These are phyloP conservation scores for Suillus clintonianus DNA, from an alignment of 768 basidiomycete species.

Conservation along the genomic window DNA sequence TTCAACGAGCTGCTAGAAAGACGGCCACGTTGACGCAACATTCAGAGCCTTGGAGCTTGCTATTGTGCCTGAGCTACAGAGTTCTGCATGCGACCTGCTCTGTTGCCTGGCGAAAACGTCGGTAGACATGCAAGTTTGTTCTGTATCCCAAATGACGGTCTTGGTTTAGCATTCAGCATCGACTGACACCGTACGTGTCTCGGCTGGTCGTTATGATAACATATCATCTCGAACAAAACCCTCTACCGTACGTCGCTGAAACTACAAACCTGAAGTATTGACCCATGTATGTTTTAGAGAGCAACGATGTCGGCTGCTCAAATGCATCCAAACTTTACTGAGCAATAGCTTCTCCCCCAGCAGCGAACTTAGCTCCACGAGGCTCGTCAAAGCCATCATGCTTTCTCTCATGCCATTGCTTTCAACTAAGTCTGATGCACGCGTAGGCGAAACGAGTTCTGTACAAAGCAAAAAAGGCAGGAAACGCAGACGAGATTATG, in stretches of 20 bases:
- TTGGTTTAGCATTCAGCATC: conserved; percentile 47
- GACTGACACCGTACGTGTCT: conserved; percentile 57
- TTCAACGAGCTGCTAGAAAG: conserved; percentile 11
- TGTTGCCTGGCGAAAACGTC: conserved; percentile 51
- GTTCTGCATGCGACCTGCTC: conserved; percentile 47
- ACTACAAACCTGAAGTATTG: not conserved
- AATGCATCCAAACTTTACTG: conserved; percentile 45
- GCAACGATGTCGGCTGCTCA: conserved; percentile 47
- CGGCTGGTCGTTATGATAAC: conserved; percentile 53
- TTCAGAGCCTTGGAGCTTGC: conserved; percentile 55
- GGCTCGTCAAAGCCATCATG: conserved; percentile 57
- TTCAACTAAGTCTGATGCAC: conserved; percentile 36
- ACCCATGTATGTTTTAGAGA: conserved; percentile 24
- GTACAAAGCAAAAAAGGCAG: conserved; percentile 54
- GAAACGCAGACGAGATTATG: conserved; percentile 69
- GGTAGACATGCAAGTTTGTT: not conserved
- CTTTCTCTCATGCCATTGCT: conserved; percentile 51
- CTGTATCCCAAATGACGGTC: not conserved
- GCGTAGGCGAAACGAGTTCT: conserved; percentile 19
- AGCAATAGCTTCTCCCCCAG: conserved; percentile 45
- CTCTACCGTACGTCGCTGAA: conserved; percentile 43
- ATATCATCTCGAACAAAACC: conserved; percentile 63
- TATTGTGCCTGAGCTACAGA: conserved; percentile 42
- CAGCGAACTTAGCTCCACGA: conserved; percentile 48
- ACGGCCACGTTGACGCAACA: conserved; percentile 50